Evolutionary conservation across 176 grass and related monocot species (phyloP), one percentile per base, ranked within the genome.

Genomic region (Aegilops speltoides): DNA sequence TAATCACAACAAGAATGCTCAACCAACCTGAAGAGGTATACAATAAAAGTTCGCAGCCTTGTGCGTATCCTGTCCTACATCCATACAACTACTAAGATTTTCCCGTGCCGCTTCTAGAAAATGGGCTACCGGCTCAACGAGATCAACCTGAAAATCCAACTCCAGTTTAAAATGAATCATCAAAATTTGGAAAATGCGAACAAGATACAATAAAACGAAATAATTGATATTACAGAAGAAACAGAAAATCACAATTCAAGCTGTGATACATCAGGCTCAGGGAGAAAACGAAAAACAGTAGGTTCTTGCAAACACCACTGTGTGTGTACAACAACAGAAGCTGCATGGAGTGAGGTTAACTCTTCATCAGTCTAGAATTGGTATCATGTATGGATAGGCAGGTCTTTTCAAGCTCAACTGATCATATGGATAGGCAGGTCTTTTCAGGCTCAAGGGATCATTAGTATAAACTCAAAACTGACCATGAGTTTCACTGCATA

Each of bases 101-200:
- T 94, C 90, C 29, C 87, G 87, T 64, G 97, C 94, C 15, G 92
- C 79, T 83, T 96, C 90, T 71, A 99, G 82, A 83, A 99, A 99
- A 92, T 99, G 97, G 10, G 94, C 93, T 40, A 99, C 94, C 59
- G 97, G 97, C 67, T 99, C 97, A 10, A 96, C 94, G 87, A 99
- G 92, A 89, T 99, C 97, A 87, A 99, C 97, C 97, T 98, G 87
- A 59, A 69, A 2, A 32, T 10, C 46, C 19, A 74, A 45, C 28
- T 71, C n/a, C 64, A 84, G 56, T 83, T 83, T 73, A 59, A 84
- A 79, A 90, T 10, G 11, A 32, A 68, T 17, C 34, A 37, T 19
- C 68, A 14, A 23, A 48, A 73, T n/a, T 17, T 41, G 14, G 22
- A 61, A 65, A 61, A 73, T 38, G 22, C 19, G 22, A n/a, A 60